Conservation (phyloP, 1,139 yeast genomes). For the Blastobotrys illinoisensis region DNA sequence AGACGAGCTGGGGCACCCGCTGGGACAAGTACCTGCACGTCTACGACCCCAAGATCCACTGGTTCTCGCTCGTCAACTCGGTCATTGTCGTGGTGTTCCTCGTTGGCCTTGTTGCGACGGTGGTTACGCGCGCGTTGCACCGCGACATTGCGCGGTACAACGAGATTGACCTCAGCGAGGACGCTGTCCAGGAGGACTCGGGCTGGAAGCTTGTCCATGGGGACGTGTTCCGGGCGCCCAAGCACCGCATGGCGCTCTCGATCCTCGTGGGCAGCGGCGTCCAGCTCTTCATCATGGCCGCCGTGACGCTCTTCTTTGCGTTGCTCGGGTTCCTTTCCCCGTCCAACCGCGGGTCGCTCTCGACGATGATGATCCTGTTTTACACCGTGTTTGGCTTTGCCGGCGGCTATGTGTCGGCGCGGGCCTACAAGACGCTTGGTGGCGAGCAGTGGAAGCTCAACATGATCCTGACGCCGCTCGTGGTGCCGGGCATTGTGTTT, state of each 20-base stretch:
- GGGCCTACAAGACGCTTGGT: constrained; percentile 80
- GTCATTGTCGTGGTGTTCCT: constrained; percentile 73
- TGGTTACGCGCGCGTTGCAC: constrained; percentile 72
- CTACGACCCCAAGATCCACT: constrained; percentile 87
- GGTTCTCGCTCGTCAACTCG: constrained; percentile 88
- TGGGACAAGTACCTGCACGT: constrained; percentile 97
- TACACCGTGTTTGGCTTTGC: constrained; percentile 74
- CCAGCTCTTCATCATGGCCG: constrained; percentile 74
- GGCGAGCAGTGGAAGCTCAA: constrained; percentile 91
- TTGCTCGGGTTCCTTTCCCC: constrained; percentile 87
- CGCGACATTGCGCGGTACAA: constrained; percentile 85
- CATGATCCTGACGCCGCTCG: constrained; percentile 70
- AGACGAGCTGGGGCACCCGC: constrained; percentile 93
- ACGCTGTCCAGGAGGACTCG: constrained; percentile 74
- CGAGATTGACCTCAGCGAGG: constrained; percentile 75
- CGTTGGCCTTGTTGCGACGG: constrained; percentile 74
- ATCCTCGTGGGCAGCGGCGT: constrained; percentile 83
- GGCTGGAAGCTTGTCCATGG: constrained; percentile 98
- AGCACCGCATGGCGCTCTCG: constrained; percentile 63
- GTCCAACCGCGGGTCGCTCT: constrained; percentile 87
- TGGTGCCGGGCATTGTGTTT: constrained; percentile 79
- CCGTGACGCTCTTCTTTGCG: constrained; percentile 74
- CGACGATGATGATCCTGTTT: constrained; percentile 81
- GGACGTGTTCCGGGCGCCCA: constrained; percentile 87
- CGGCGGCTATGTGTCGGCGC: constrained; percentile 84